Base-by-base conservation (phyloP, 139 green algal species). In the Haematococcus sp. region DNA sequence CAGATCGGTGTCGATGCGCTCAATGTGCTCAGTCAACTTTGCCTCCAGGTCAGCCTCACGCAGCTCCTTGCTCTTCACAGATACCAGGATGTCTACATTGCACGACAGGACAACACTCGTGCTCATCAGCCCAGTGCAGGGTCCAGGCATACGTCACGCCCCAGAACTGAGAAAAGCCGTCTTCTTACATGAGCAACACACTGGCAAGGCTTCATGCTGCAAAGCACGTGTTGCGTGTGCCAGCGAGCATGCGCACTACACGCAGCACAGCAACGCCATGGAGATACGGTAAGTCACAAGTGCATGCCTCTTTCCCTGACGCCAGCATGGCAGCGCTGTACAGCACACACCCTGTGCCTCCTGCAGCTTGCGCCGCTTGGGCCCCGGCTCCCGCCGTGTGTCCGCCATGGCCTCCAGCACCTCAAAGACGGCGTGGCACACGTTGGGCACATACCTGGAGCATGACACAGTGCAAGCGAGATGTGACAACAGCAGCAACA, bases 381-480 rank as follows among this genome's bases (percentile, higher is more conserved):
- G 64, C 16, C 73, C 77, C 3, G 25, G 67, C 54, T 65, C 71
- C 4, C 19, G 30, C 22, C 27, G 32, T 22, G 40, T 28, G 28
- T 23, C 59, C 16, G 83, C 74, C 81, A 89, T 89, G 20, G 73
- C 63, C 61, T 84, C 56, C 65, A 89, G 76, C 63, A 85, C 81
- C 20, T 54, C 32, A 25, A 27, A 83, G 49, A 93, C 76, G 3
- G 88, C 82, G 49, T 76, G 75, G 43, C 85, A 82, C 2, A 89
- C 92, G 67, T 98, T 88, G 32, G 95, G 94, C 46, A 98, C 94
- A 82, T 98, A 98, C 76, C 94, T 96, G 27, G 54, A n/a, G n/a
- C n/a, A n/a, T 63, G 9, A 63, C 22, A 30, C 23, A 63, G n/a
- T n/a, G n/a, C n/a, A n/a, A n/a, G n/a, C n/a, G n/a, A n/a, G n/a